These are phyloP conservation scores for Calonectria henricotiae DNA, from an alignment of 2,329 filamentous ascomycete genomes.

Conservation along the genomic window DNA sequence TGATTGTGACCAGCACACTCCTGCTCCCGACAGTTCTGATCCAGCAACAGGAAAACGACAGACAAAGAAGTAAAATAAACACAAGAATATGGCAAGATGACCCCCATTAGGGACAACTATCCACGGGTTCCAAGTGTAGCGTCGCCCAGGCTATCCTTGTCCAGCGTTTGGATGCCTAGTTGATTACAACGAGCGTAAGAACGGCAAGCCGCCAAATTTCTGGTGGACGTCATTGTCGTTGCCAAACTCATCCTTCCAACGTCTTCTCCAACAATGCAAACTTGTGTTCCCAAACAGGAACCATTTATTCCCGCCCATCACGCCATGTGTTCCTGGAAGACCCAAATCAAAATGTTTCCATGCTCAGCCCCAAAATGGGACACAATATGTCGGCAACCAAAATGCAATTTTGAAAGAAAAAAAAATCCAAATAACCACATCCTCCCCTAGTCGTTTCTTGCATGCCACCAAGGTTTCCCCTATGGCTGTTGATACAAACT, in stretches of 20 bases:
- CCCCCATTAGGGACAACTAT: constrained; percentile 13
- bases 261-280: constrained; percentile 42
- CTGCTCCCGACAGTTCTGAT: constrained; percentile 50
- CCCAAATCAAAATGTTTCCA: constrained; percentile 43
- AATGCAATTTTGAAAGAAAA: constrained; percentile 49
- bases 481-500: constrained; percentile 64
- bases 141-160: constrained; percentile 55
- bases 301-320: constrained; percentile 43
- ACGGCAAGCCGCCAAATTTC: constrained; percentile 57
- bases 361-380: constrained; percentile 44
- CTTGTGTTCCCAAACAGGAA: constrained; percentile 42
- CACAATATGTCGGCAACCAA: constrained; percentile 38
- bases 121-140: constrained; percentile 52
- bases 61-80: constrained; percentile 58
- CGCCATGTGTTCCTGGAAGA: constrained; percentile 45
- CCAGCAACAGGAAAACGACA: constrained; percentile 54
- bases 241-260: constrained; percentile 46
- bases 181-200: constrained; percentile 72
- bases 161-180: constrained; percentile 59
- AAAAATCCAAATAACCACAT: constrained; percentile 41
- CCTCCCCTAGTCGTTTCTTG: constrained; percentile 50
- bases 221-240: constrained; percentile 50
- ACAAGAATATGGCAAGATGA: constrained; percentile 56
- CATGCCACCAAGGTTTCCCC: constrained; percentile 55
- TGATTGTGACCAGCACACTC: constrained; percentile 56